Conservation (phyloP, 2,329 filamentous ascomycete genomes). For the Pseudodiploospora longispora region DNA sequence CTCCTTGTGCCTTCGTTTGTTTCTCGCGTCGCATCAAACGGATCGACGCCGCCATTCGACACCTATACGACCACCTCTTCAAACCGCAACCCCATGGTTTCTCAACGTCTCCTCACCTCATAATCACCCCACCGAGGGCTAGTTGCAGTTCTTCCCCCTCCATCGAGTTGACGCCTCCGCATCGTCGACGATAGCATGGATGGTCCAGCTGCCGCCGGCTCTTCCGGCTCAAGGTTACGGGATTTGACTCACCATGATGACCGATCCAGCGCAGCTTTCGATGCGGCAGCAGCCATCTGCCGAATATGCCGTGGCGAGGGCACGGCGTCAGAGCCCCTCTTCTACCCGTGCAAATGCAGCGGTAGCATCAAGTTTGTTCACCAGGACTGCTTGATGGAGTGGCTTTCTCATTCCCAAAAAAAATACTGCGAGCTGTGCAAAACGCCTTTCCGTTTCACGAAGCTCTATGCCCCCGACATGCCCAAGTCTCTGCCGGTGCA, state of each 20-base stretch:
- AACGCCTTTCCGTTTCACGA: slow-evolving; percentile 95
- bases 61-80: slow-evolving; percentile 17
- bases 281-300: slow-evolving; percentile 64
- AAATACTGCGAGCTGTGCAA: slow-evolving; percentile 99
- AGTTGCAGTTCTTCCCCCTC: background rate
- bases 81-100: slow-evolving; percentile 11
- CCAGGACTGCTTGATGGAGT: slow-evolving; percentile 97
- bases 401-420: slow-evolving; percentile 97
- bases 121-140: slow-evolving; percentile 6
- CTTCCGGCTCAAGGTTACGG: slow-evolving; percentile 9
- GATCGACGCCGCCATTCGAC: slow-evolving; percentile 6
- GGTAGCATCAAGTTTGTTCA: slow-evolving; percentile 98
- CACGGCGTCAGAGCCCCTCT: slow-evolving; percentile 73
- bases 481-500: slow-evolving; percentile 71
- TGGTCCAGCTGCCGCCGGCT: slow-evolving; percentile 4
- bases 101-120: slow-evolving; percentile 1
- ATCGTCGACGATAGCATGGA: slow-evolving; percentile 2
- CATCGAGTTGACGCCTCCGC: background rate
- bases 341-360: slow-evolving; percentile 97
- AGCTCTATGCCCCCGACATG: slow-evolving; percentile 93
- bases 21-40: too few species aligned
- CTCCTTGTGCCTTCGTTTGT: too few species aligned
- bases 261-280: slow-evolving; percentile 13
- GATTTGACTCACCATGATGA: slow-evolving; percentile 2
- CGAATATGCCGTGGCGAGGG: slow-evolving; percentile 92